phyloP scores from a whole-genome alignment of 768 basidiomycete species.

The Myochromella boudieri region DNA sequence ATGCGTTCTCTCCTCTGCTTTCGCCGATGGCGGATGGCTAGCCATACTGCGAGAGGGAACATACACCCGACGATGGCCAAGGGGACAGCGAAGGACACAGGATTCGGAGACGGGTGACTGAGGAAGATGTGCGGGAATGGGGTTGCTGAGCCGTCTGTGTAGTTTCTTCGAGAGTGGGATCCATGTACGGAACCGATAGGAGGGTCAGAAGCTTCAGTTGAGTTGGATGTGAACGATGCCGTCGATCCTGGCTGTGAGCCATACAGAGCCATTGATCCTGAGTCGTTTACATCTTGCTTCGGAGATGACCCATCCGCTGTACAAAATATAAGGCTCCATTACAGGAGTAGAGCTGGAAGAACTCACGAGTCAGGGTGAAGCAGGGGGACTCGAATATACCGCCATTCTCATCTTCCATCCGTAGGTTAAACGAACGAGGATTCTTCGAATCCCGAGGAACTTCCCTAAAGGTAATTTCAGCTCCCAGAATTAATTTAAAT shows the following conservation, averaged over 20 bases:
- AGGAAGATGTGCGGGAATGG: constrained; percentile 18
- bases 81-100: constrained; percentile 32
- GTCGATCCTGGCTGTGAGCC: no score
- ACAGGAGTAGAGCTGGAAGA: background rate
- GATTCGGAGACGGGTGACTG: constrained; percentile 24
- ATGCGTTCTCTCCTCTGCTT: constrained; percentile 20
- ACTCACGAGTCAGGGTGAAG: constrained; percentile 28
- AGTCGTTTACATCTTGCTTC: no score
- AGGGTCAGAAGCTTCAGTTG: no score
- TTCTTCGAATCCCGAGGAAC: constrained; percentile 2
- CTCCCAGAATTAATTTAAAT: background rate
- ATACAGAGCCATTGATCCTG: no score
- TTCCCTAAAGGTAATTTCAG: constrained; percentile 5
- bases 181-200: no score
- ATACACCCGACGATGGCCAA: constrained; percentile 31
- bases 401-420: constrained; percentile 25
- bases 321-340: background rate
- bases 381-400: constrained; percentile 20
- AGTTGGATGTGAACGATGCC: no score
- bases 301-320: background rate
- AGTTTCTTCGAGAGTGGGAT: no score
- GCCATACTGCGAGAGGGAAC: constrained; percentile 25
- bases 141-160: no score
- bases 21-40: constrained; percentile 28
- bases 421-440: constrained; percentile 8